A percentile compares a stretch with the other conserved stretches of the same genome.
Evolutionary conservation across 2,329 filamentous ascomycete species (phyloP).

Genomic region (Cladosporium sp.): DNA sequence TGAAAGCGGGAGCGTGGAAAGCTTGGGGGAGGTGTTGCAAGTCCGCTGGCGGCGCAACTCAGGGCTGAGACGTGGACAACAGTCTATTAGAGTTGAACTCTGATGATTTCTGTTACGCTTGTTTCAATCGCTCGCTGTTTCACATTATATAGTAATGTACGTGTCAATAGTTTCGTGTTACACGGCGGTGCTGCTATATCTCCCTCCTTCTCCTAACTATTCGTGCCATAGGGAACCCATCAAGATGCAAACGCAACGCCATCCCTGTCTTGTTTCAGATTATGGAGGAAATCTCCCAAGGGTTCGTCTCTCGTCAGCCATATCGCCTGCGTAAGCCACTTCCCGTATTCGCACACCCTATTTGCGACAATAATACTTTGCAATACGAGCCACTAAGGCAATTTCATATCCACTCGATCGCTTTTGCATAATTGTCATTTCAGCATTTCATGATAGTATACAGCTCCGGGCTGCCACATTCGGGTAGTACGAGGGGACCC

Average conservation of each 20-base stretch:
- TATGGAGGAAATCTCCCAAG: neutral
- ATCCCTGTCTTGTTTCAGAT: conserved; percentile 14
- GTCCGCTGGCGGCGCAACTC: neutral
- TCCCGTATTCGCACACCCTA: neutral
- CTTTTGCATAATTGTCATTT: conserved; percentile 18
- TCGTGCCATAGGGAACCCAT: neutral
- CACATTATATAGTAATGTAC: neutral
- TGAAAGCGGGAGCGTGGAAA: neutral
- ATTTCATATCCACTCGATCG: neutral
- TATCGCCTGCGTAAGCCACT: conserved; percentile 9
- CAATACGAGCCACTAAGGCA: conserved; percentile 4
- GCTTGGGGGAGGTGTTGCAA: neutral
- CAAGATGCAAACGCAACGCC: conserved; percentile 7
- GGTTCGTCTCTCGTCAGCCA: conserved; percentile 12
- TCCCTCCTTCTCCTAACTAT: neutral
- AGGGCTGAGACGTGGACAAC: neutral
- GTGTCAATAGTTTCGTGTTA: neutral
- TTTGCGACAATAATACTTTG: neutral
- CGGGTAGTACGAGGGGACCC: neutral
- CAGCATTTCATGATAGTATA: conserved; percentile 18
- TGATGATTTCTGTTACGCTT: neutral
- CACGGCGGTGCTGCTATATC: neutral
- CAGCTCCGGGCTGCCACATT: neutral
- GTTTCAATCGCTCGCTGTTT: neutral
- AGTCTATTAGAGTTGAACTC: neutral